Base-by-base conservation (phyloP, 83 land plant species). In the Thuja plicata region DNA sequence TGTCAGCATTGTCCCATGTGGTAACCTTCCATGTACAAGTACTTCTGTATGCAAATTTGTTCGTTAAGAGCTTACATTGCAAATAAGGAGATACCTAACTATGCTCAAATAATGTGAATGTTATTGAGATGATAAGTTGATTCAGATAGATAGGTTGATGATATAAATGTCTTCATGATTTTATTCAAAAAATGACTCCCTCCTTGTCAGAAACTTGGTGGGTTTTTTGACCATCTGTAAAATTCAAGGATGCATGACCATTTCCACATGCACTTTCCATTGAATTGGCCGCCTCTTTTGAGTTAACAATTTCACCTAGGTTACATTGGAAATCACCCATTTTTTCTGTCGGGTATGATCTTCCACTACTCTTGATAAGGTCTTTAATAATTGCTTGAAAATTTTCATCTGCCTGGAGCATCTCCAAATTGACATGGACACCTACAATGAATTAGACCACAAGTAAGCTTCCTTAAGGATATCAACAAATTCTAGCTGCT, bases 341-440 rank as follows among this genome's bases (percentile, higher is more conserved):
- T 76, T 46, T 83, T 43, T 41, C 84, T 30, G 32, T 50, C 73
- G 97, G 97, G 71, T 43, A 89, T 45, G 97, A 93, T 88, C 97
- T 92, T 78, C 97, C 96, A 88, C 97, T 91, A 54, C 90, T 89
- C 21, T 27, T 87, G 0, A 95, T 85, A 5, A 96, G 90, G 80
- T 91, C 89, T 81, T 92, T 93, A 41, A 94, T 90, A 50, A 88
- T 86, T 12, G 71, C 32, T 60, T 60, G 89, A 13, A 94, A 94
- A 6, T 92, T 96, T 34, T 88, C 88, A 62, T 96, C 97, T 34
- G 91, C 86, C 88, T 92, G 40, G 88, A 96, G 85, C 3, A 93
- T 78, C 92, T 96, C 98, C 90, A 95, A 10, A 46, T 89, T 90
- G 77, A 95, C 95, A 91, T 95, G 98, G 1, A 89, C 89, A 87